Base-by-base conservation (phyloP, 352 stramenopile species). In the Globisporangium spinosum region DNA sequence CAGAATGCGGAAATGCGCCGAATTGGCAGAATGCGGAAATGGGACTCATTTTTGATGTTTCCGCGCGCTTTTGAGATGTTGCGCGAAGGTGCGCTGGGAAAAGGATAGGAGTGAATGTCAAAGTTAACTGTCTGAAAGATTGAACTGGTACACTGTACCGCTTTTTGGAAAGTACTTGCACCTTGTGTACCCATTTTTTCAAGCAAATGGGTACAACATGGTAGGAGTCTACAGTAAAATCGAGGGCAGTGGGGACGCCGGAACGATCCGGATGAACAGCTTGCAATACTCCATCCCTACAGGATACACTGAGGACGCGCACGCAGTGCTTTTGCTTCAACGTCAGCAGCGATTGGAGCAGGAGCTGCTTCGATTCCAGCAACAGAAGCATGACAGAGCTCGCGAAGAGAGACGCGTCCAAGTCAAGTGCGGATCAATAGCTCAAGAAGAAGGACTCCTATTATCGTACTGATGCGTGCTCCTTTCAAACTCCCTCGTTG, bases 281-380 rank as follows among this genome's bases (percentile, higher is more conserved):
- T 56, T 29, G 62, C 57, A 6, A 53, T 38, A 35, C 61, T 73
- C 10, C 65, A 54, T 22, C 27, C 70, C 8, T 29, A 22, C 2
- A 47, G 35, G 22, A 65, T 27, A 65, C 35, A 57, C 51, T 45
- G 54, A 34, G 17, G 53, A 38, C 20, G 15, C 51, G 23, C 43
- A 54, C 2, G 5, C 56, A 2, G 22, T 47, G 20, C n/a, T 63
- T 9, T 35, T 68, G 51, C 49, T 57, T 3, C 64, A 77, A 57
- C 43, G 25, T 15, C 57, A 51, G 40, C 65, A 75, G 55, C 17
- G 34, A 2, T 25, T 80, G 23, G 69, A 80, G 43, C 22, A 69
- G 40, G 70, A 82, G 17, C 32, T 83, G 32, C 45, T 74, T 22
- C 71, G 49, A 38, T 63, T 76, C 29, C 69, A 72, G 29, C 59